A percentile compares a stretch with the other conserved stretches of the same genome.
Evolutionary conservation across 805 yeast genomes (phyloP).

Genomic region (Candida hungchunana): DNA sequence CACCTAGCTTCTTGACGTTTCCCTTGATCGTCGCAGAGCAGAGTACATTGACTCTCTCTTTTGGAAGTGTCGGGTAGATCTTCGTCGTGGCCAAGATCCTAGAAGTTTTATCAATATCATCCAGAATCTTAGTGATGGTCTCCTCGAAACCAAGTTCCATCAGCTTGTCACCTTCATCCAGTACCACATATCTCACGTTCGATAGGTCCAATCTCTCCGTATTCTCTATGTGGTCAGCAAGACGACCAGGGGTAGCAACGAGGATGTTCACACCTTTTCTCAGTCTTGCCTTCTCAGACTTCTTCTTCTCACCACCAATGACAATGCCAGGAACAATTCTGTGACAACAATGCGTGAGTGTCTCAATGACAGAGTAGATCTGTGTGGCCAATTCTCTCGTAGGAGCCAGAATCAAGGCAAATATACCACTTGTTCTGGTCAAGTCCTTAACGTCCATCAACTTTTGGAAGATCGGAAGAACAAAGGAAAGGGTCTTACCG

Average conservation of each 20-base stretch:
- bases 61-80: conserved; percentile 58
- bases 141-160: conserved; percentile 97
- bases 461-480: conserved; percentile 75
- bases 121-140: conserved; percentile 73
- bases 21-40: conserved; percentile 94
- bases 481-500: conserved; percentile 89
- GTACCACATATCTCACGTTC: conserved; percentile 76
- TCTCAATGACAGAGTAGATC: conserved; percentile 75
- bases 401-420: conserved; percentile 86
- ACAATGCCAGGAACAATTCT: conserved; percentile 93
- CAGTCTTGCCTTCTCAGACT: conserved; percentile 91
- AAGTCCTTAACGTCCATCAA: conserved; percentile 52
- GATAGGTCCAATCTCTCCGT: conserved; percentile 71
- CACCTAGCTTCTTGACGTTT: conserved; percentile 76
- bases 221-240: conserved; percentile 91
- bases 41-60: conserved; percentile 66
- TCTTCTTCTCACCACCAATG: conserved; percentile 97
- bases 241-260: conserved; percentile 97
- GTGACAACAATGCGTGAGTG: conserved; percentile 70
- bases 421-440: conserved; percentile 71
- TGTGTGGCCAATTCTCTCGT: conserved; percentile 94
- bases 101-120: conserved; percentile 43
- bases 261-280: conserved; percentile 93
- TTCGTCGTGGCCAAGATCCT: conserved; percentile 34
- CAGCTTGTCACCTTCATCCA: conserved; percentile 95